A percentile compares a stretch with the other conserved stretches of the same genome.
Evolutionary conservation across 2,329 filamentous ascomycete species (phyloP).

Genomic region (Neonectria sp.): DNA sequence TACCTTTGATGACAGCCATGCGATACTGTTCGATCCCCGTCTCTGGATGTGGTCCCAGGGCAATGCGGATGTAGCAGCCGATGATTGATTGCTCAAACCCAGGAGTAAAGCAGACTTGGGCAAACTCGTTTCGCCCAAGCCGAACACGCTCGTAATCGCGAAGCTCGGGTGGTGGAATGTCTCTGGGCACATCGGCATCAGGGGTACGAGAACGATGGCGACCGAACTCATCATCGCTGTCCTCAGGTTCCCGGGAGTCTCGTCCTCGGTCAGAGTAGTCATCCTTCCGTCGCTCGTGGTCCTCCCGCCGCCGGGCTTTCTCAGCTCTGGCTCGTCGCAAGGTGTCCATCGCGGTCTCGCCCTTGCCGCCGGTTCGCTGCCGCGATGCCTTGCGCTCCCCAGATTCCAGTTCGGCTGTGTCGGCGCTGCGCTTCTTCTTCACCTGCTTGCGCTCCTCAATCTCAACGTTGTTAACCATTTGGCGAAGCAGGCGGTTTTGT

Average conservation of each 20-base stretch:
- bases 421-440: constrained; percentile 83
- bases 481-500: constrained; percentile 86
- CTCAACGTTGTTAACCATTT: constrained; percentile 78
- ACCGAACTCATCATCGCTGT: constrained; percentile 87
- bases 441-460: constrained; percentile 69
- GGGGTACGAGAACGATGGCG: constrained; percentile 69
- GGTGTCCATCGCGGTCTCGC: constrained; percentile 78
- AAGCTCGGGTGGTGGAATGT: constrained; percentile 79
- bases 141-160: constrained; percentile 88
- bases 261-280: constrained; percentile 56
- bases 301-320: constrained; percentile 66
- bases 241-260: constrained; percentile 66
- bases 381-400: constrained; percentile 79
- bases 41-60: constrained; percentile 82
- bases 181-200: constrained; percentile 77
- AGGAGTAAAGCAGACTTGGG: constrained; percentile 93
- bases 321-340: constrained; percentile 74
- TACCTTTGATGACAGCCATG: constrained; percentile 90
- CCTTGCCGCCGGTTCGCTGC: constrained; percentile 69
- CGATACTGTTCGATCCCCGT: constrained; percentile 86
- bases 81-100: constrained; percentile 86
- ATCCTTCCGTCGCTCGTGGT: constrained; percentile 74
- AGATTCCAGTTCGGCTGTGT: constrained; percentile 84
- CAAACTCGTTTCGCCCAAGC: constrained; percentile 88
- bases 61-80: constrained; percentile 89